Evolutionary conservation across 2,329 filamentous ascomycete genomes (phyloP), one percentile per base, ranked within the genome.

Genomic region (Incumbomyces lentus): DNA sequence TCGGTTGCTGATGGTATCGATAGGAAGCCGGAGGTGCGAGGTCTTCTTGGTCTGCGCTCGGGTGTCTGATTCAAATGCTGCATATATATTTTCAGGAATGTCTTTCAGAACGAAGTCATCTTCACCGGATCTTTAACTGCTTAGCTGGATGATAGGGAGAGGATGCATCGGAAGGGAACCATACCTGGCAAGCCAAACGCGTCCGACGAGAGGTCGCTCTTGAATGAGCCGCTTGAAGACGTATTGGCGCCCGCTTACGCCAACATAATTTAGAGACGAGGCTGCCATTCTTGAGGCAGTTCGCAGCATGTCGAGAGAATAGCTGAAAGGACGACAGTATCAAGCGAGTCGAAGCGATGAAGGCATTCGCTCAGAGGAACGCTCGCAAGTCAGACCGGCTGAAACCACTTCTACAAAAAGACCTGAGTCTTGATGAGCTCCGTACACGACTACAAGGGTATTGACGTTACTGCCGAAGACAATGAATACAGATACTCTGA

Each of bases 1-100:
- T 50, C 66, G 58, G 16, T 68, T 64, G 6, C 68, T 67, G 49
- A 70, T 59, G 33, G 64, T 66, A 53, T 72, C 69, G 37, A 62
- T 55, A 13, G 64, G 47, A 6, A 62, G 59, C 33, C 66, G 62
- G 36, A 69, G 50, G 51, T 68, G 62, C 18, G 61, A 61, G 47
- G 59, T 63, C 32, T 14, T 42, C 14, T 31, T 40, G 14, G 43
- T 33, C 17, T 19, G 44, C 22, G 36, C 35, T 30, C 46, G 51
- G 42, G 59, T 55, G 53, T 47, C 22, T 4, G 22, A 26, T 26
- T 26, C 22, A 8, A 26, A 26, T 8, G 22, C 22, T 8, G 22
- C 22, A 37, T 54, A 59, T 35, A 56, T 56, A 12, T 44, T 34
- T 36, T 13, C 10, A 33, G 53, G 55, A 8, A 60, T 56, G 38